Evolutionary conservation across 73 alveolate genomes (phyloP).

Genomic region (Urostyla sp.): DNA sequence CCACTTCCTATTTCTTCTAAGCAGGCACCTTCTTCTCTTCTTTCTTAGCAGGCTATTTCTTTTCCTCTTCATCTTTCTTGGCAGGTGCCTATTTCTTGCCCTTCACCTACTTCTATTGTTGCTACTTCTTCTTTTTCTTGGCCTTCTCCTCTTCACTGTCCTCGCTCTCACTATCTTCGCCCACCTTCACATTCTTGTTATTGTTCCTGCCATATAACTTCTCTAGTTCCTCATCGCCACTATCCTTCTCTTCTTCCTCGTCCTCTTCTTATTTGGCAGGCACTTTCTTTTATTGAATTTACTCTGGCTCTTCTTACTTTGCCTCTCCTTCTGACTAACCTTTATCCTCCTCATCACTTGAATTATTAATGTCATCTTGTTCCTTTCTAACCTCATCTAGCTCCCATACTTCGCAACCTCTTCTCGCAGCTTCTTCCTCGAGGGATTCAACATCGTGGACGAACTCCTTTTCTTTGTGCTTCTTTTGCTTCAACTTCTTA

Average conservation of each 20-base stretch:
- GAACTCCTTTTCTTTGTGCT: slow-evolving; percentile 30
- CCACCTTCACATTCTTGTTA: slow-evolving; percentile 4
- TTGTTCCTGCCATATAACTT: slow-evolving; percentile 37
- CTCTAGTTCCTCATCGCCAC: slow-evolving; percentile 54
- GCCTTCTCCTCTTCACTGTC: background rate
- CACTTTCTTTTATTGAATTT: background rate
- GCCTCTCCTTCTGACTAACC: slow-evolving; percentile 4
- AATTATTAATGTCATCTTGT: background rate
- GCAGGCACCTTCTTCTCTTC: slow-evolving; percentile 10
- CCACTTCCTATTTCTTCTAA: background rate
- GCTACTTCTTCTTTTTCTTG: slow-evolving; percentile 12
- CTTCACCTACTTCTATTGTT: background rate
- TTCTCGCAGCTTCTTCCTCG: slow-evolving; percentile 54
- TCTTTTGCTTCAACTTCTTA: slow-evolving; percentile 46
- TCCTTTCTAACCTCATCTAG: slow-evolving; percentile 13
- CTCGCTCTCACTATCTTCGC: background rate
- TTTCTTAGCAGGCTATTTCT: slow-evolving; percentile 1
- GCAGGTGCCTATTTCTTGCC: background rate
- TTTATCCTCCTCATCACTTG: slow-evolving; percentile 3
- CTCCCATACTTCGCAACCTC: slow-evolving; percentile 20
- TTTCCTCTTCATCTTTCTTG: background rate
- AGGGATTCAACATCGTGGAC: slow-evolving; percentile 21
- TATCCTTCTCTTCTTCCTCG: slow-evolving; percentile 46
- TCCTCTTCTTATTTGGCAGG: background rate
- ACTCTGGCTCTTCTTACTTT: slow-evolving; percentile 16